Evolutionary conservation across 306 rosid genomes (phyloP), one percentile per base, ranked within the genome.

Genomic region (Prinsepia uniflora): DNA sequence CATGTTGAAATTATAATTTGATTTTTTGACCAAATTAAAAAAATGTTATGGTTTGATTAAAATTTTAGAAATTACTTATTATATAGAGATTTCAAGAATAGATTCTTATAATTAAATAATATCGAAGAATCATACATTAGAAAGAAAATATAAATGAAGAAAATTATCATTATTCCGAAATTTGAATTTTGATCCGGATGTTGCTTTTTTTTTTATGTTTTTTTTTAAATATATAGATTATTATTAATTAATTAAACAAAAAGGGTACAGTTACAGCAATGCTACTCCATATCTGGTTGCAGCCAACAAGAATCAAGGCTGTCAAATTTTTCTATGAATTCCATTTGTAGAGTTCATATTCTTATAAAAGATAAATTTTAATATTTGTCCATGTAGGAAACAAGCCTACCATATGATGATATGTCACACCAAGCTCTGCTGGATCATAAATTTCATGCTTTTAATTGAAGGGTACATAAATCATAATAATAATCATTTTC

Each of bases 401-500:
- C 43, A 59, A 59, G 44, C 20, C 43, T 8, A 59, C 15, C 10
- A 34, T 59, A 34, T 59, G 64, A 59, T 59, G 64, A 19, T 14
- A 59, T 58, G 62, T 47, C 50, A 45, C 40, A 45, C 71, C 75
- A 54, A 76, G 48, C 43, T 50, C 36, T 2, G 36, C 36, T 30
- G 39, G 15, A 63, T 10, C 58, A 48, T 72, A 58, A 65, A 22
- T 73, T 64, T 47, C 4, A 54, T 43, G 40, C 65, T 54, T 65
- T 30, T 48, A 12, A 19, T 53, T 43, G 10, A 19, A 63, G 72
- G 61, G 41, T 57, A 61, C 67, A 24, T 58, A 19, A 59, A 59
- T 59, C 44, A 34, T 24, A 50, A 24, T 45, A 64, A n/a, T 57
- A 10, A 56, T 75, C 13, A 75, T 67, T 75, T 74, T 58, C 36